Evolutionary conservation across 192 early-diverging fungal genomes (phyloP), one percentile per base, ranked within the genome.

Genomic region (Coemansia sp.): DNA sequence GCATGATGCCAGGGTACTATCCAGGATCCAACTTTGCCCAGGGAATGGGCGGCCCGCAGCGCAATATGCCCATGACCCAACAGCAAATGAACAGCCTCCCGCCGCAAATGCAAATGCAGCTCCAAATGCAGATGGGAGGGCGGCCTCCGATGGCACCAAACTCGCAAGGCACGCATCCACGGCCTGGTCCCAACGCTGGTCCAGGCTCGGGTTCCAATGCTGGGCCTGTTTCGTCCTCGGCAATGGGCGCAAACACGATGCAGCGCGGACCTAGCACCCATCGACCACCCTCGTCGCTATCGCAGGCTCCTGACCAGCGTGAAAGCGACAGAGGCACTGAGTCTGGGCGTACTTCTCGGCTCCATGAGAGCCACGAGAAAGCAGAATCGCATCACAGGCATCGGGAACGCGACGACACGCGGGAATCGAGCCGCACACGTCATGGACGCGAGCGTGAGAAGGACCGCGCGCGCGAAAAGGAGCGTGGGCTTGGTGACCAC

Each of bases 71-170:
- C 1, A 67, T 74, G 77, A 67, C 58, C 44, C 64, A 67, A 34
- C 74, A 70, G 69, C 68, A 76, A 19, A 69, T 80, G 72, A 66
- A 42, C 44, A 36, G 55, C 32, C 50, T 59, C 0, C 61, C 50
- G 10, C 53, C 63, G 19, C 74, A 75, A 59, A 74, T 81, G 70
- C 78, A 81, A 9, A 80, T 80, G 78, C 77, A 79, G 27, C 70
- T 74, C 68, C 75, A 78, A 19, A 70, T 78, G 76, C 76, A 74
- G 58, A 76, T 76, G 73, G 69, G 66, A 23, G 69, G 72, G 27
- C 68, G 72, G 55, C 68, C 67, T 29, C 70, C 80, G 17, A 70
- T 70, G 69, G 58, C 66, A 7, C 73, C 44, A n/a, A 68, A 63
- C 39, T 62, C 63, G 59, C 72, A 77, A 17, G 69, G 53, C 2